Percentiles rank a stretch among this genome's conserved stretches.
These are phyloP conservation scores for Candida koratica DNA, from an alignment of 805 yeast genomes.

Conservation along the genomic window DNA sequence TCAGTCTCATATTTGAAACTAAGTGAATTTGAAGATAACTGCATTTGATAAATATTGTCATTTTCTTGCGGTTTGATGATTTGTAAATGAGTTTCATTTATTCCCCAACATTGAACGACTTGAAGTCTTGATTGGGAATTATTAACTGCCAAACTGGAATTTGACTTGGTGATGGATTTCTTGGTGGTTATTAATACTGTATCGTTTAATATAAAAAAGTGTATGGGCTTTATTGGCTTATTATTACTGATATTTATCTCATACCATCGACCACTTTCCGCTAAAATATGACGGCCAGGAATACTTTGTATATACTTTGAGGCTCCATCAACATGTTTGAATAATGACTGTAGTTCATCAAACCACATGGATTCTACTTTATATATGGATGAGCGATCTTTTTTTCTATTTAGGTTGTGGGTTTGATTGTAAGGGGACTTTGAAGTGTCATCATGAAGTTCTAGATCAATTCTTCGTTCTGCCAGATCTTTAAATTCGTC, in stretches of 20 bases:
- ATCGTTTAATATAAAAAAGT: conserved; percentile 75
- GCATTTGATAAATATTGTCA: conserved; percentile 37
- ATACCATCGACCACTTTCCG: conserved; percentile 80
- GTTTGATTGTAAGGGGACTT: conserved; percentile 17
- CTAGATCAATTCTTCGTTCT: conserved; percentile 49
- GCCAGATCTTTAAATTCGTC: conserved; percentile 60
- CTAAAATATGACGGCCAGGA: conserved; percentile 76
- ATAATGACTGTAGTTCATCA: conserved; percentile 61
- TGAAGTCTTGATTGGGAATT: conserved; percentile 41
- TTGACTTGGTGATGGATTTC: conserved; percentile 22
- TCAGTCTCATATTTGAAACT: conserved; percentile 61
- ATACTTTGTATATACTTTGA: conserved; percentile 69
- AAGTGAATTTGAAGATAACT: conserved; percentile 44
- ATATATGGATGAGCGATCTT: conserved; percentile 66
- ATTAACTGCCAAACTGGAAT: conserved; percentile 20
- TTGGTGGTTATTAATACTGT: conserved; percentile 69
- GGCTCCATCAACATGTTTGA: conserved; percentile 87
- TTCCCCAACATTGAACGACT: conserved; percentile 77
- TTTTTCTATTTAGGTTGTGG: conserved; percentile 17
- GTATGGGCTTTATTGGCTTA: conserved; percentile 73
- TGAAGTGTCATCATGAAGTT: conserved; percentile 17
- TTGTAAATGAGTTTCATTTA: conserved; percentile 52
- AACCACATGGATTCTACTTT: conserved; percentile 82
- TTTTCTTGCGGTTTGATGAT: conserved; percentile 28
- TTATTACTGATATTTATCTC: conserved; percentile 83